phyloP scores from a whole-genome alignment of 2,329 filamentous ascomycete species.

The Xylaria polymorpha region DNA sequence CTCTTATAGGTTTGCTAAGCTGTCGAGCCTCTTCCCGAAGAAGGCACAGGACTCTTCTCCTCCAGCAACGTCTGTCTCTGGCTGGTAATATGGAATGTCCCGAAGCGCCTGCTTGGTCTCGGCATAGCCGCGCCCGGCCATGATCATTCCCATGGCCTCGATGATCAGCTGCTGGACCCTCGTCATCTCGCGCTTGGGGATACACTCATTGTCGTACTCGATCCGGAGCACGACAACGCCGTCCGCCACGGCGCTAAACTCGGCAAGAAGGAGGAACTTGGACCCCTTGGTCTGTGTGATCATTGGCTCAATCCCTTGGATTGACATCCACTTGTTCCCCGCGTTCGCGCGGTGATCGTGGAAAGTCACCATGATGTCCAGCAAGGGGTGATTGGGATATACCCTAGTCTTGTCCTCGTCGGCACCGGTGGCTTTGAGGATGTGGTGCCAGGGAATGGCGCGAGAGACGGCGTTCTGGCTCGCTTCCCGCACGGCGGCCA shows the following conservation, averaged over 20 bases:
- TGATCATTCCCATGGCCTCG: too few species aligned
- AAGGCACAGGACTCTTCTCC: too few species aligned
- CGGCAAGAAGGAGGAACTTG: constrained; percentile 16
- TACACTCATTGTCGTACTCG: constrained; percentile 10
- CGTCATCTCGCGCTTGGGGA: too few species aligned
- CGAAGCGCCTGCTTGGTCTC: too few species aligned
- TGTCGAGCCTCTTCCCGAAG: too few species aligned
- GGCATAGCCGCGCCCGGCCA: too few species aligned
- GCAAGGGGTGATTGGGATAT: neutral
- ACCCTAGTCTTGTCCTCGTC: neutral
- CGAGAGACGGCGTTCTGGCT: constrained; percentile 5
- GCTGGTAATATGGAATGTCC: too few species aligned
- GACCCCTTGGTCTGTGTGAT: constrained; percentile 10
- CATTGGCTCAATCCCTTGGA: constrained; percentile 13
- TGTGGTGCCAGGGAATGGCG: constrained; percentile 19
- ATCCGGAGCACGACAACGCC: constrained; percentile 6
- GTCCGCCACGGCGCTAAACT: constrained; percentile 1
- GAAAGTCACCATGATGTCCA: constrained; percentile 9
- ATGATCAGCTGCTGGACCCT: too few species aligned
- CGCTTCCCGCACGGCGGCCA: constrained; percentile 7
- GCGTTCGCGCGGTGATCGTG: constrained; percentile 10
- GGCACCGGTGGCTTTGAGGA: neutral
- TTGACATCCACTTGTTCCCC: neutral
- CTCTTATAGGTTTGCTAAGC: too few species aligned
- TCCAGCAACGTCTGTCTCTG: too few species aligned